Base-by-base conservation (phyloP, 1,139 yeast genomes). In the Geotrichum fermentans region DNA sequence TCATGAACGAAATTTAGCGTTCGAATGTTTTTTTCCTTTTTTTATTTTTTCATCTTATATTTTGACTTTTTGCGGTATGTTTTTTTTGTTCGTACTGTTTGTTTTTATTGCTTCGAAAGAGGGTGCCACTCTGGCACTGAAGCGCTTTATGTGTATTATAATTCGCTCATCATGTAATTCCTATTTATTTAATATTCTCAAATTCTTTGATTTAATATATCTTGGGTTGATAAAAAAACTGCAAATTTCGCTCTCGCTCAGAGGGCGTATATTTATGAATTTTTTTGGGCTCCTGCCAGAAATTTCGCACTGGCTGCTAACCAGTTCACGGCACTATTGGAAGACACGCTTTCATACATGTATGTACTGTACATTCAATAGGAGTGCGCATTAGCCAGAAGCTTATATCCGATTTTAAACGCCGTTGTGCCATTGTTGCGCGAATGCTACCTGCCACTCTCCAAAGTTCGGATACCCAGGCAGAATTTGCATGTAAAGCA, bases 1-100 rank as follows among this genome's bases (percentile, higher is more conserved):
- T 38, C 13, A 38, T 38, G 41, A 38, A 38, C 33, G 41, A 38
- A 26, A 18, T 24, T 4, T 38, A 38, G 33, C 16, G 17, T 30
- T 30, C 18, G 28, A 7, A 7, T n/a, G 10, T 24, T 26, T 38
- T 26, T 24, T 22, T 24, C 22, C 18, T 40, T 17, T 40, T 28
- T 40, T 29, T 17, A 18, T 40, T 17, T 14, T 14, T 40, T 10
- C 13, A 22, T 20, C 18, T 37, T 21, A 11, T 37, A 8, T 37
- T 22, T 37, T n/a, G 10, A 17, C 16, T 38, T 26, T 24, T 22
- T 24, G 14, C 18, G 29, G 28, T 40, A 20, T 40, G 16, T 17
- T 29, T 40, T 17, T 14, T 14, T 40, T 10, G 7, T n/a, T 20
- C 18, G 21, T 21, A 11, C 22, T 37, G 13, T 37, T 20, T 13